Evolutionary conservation across 2,329 filamentous ascomycete genomes (phyloP).

Genomic region (Fusarium coicis): DNA sequence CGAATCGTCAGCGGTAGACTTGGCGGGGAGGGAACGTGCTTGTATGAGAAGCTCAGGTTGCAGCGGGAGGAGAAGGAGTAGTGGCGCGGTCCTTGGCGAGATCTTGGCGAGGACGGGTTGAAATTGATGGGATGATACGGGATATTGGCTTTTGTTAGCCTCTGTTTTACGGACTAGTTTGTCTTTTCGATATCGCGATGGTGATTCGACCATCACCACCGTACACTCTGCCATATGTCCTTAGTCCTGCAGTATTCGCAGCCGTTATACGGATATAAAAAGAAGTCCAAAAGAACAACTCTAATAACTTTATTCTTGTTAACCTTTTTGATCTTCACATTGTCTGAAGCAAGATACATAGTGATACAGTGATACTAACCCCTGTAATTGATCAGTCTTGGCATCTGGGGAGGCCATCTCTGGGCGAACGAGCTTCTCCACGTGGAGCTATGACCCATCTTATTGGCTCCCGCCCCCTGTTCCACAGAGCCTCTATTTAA

Average conservation of each 20-base stretch:
- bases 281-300: background rate
- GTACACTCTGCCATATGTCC: background rate
- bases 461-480: constrained; percentile 9
- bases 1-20: background rate
- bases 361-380: background rate
- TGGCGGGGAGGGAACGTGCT: constrained; percentile 11
- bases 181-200: background rate
- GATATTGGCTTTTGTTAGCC: background rate
- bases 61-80: background rate
- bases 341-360: background rate
- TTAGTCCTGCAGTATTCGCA: too few relatives aligned
- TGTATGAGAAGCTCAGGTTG: background rate
- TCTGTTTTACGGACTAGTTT: fast-evolving
- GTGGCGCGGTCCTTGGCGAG: constrained; percentile 28
- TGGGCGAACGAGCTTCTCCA: constrained; percentile 29
- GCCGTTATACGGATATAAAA: background rate
- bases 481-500: constrained; percentile 10
- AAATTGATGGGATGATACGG: background rate
- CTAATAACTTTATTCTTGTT: background rate
- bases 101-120: constrained; percentile 4
- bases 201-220: too few relatives aligned
- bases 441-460: constrained; percentile 7
- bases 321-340: background rate
- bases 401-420: constrained; percentile 17
- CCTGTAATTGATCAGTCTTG: constrained; percentile 18